Percentiles rank a stretch among this genome's conserved stretches.
phyloP scores from a whole-genome alignment of 257 asterid genomes.

The Craterostigma plantagineum region DNA sequence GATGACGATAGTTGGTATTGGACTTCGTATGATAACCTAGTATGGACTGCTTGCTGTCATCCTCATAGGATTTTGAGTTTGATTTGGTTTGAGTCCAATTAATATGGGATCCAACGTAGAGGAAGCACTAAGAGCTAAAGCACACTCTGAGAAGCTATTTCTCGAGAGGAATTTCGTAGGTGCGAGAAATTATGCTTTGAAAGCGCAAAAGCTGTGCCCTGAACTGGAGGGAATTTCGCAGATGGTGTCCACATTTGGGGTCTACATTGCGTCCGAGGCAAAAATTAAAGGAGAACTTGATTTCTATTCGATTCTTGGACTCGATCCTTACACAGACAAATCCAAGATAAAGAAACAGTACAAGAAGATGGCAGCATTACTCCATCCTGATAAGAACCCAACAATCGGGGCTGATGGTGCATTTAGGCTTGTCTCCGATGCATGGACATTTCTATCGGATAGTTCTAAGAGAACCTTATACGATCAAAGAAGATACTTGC shows the following conservation, averaged over 20 bases:
- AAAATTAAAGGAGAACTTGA: constrained; percentile 68
- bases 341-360: constrained; percentile 71
- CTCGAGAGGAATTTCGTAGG: constrained; percentile 40
- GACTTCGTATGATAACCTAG: no score
- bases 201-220: constrained; percentile 77
- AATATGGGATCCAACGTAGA: constrained; percentile 50
- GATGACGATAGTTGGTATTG: no score
- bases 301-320: constrained; percentile 71
- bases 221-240: constrained; percentile 71
- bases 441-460: constrained; percentile 65
- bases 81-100: constrained; percentile 5
- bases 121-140: constrained; percentile 60
- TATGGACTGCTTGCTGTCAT: no score
- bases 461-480: constrained; percentile 36
- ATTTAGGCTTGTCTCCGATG: constrained; percentile 70
- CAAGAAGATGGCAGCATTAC: constrained; percentile 71
- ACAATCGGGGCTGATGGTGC: constrained; percentile 91
- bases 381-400: constrained; percentile 92
- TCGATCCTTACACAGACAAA: constrained; percentile 54
- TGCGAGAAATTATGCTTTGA: constrained; percentile 57
- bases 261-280: constrained; percentile 55
- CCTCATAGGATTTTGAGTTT: not conserved
- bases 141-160: constrained; percentile 66
- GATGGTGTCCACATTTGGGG: constrained; percentile 80
- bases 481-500: constrained; percentile 45